Conservation (phyloP, 1,284 basidiomycete species). For the Austroboletus niveus region DNA sequence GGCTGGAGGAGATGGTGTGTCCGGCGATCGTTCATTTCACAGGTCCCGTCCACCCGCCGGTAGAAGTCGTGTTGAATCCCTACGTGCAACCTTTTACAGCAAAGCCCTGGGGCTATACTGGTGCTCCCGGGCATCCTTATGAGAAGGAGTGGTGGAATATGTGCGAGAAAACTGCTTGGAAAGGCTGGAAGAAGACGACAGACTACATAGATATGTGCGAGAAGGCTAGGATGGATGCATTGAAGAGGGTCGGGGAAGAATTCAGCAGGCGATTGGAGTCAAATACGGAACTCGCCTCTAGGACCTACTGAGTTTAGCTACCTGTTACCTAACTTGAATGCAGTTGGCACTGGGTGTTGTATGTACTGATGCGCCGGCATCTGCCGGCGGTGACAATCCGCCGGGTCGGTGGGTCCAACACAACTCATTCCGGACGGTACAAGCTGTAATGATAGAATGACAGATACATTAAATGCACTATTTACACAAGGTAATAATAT, state of each 20-base stretch:
- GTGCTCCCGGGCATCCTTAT: conserved; percentile 52
- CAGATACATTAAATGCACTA: too few relatives aligned
- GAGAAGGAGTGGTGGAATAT: conserved; percentile 47
- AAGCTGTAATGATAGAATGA: too few relatives aligned
- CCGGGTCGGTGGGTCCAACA: too few relatives aligned
- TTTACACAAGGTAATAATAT: too few relatives aligned
- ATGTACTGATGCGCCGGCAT: too few relatives aligned
- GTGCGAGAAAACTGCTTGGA: conserved; percentile 45
- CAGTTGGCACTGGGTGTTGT: too few relatives aligned
- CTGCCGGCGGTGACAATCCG: too few relatives aligned
- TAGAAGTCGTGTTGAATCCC: conserved; percentile 48
- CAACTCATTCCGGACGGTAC: too few relatives aligned
- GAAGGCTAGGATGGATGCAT: conserved; percentile 8
- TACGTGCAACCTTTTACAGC: conserved; percentile 51
- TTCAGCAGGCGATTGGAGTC: conserved; percentile 7
- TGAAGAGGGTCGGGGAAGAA: conserved; percentile 7
- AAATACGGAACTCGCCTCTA: background rate
- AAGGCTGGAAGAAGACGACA: conserved; percentile 32
- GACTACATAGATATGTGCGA: conserved; percentile 23
- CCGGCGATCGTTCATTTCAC: conserved; percentile 57
- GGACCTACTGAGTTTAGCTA: too few relatives aligned
- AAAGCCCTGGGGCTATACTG: conserved; percentile 60
- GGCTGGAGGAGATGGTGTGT: conserved; percentile 37
- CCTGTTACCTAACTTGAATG: too few relatives aligned
- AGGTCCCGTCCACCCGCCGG: conserved; percentile 48